phyloP scores from a whole-genome alignment of 805 yeast genomes.

The Phaffomyces opuntiae region DNA sequence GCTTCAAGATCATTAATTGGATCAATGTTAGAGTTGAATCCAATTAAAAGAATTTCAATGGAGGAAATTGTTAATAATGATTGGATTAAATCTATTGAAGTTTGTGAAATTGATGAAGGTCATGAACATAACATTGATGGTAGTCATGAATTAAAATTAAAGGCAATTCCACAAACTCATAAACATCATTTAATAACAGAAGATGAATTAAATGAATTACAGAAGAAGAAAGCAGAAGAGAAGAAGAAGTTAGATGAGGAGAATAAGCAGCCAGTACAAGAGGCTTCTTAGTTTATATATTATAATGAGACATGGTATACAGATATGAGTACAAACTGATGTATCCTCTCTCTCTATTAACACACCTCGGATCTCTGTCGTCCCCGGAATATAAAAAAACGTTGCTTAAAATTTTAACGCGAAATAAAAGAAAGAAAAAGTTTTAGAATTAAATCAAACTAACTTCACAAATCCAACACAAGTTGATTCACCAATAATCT shows the following conservation, averaged over 20 bases:
- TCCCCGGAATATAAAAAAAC: background rate
- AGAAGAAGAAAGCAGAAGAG: conserved; percentile 27
- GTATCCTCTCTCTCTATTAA: background rate
- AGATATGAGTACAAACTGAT: background rate
- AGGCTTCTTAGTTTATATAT: background rate
- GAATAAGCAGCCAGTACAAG: background rate
- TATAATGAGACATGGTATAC: background rate
- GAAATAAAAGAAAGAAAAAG: background rate
- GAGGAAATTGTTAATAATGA: conserved; percentile 45
- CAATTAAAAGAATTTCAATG: conserved; percentile 51
- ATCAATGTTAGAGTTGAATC: conserved; percentile 58
- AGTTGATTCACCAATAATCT: background rate
- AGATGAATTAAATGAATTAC: conserved; percentile 43
- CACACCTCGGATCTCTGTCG: background rate
- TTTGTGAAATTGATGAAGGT: conserved; percentile 35
- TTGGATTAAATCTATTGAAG: conserved; percentile 52
- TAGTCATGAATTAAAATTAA: conserved; percentile 16
- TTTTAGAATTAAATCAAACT: too few relatives aligned
- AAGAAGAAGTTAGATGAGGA: conserved; percentile 15
- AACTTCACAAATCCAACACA: background rate
- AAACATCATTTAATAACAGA: conserved; percentile 64
- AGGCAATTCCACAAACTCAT: conserved; percentile 35
- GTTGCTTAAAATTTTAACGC: background rate
- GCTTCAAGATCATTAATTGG: conserved; percentile 55
- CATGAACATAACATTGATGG: conserved; percentile 1